Evolutionary conservation across 2,329 filamentous ascomycete species (phyloP).

Genomic region (Claviceps purpurea): DNA sequence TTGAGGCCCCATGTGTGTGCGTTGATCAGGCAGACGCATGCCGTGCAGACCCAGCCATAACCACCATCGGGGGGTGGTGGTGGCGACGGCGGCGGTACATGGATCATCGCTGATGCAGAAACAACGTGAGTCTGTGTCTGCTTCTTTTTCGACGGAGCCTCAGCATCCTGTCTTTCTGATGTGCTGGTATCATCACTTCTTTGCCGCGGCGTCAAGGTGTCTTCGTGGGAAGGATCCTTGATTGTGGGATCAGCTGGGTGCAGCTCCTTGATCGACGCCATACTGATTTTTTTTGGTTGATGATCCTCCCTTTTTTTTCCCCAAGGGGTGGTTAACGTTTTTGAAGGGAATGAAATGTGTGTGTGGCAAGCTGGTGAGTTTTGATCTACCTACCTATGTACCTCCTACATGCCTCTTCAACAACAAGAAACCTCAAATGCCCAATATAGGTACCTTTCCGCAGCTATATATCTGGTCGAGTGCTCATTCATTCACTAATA

Average conservation of each 20-base stretch:
- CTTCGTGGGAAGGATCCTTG: not conserved
- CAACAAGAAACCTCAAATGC: no score
- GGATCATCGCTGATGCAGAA: not conserved
- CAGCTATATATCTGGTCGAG: no score
- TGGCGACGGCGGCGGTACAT: slow-evolving; percentile 7
- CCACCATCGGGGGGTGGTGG: slow-evolving; percentile 43
- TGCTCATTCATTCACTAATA: no score
- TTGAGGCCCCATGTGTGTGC: slow-evolving; percentile 67
- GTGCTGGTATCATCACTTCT: not conserved
- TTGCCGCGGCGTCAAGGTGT: not conserved
- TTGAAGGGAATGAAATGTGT: no score
- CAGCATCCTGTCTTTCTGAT: not conserved
- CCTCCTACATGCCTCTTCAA: no score
- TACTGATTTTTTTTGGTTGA: not conserved
- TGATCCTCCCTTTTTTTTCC: not conserved
- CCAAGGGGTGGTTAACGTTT: no score
- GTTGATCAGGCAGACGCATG: slow-evolving; percentile 37
- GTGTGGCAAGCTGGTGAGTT: no score
- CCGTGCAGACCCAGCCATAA: slow-evolving; percentile 35
- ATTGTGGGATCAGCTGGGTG: not conserved
- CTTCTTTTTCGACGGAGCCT: not conserved
- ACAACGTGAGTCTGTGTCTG: not conserved
- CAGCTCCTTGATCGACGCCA: not conserved
- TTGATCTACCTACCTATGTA: no score
- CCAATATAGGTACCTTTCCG: no score